phyloP scores from a whole-genome alignment of 306 rosid species.

The Urtica urens region DNA sequence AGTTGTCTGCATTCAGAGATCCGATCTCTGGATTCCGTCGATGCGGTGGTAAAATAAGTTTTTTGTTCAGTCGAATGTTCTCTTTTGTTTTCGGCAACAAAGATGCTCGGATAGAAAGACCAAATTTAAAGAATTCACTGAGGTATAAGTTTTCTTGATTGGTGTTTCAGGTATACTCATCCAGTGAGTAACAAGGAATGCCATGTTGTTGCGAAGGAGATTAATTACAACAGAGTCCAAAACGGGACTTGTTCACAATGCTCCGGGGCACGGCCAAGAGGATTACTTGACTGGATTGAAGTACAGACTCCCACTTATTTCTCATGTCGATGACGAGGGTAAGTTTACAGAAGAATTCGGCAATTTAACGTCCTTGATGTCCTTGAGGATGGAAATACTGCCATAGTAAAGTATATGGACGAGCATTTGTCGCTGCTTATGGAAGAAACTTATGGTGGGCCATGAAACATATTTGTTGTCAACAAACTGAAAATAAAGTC shows the following conservation, averaged over 20 bases:
- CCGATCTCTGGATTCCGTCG: too few species aligned
- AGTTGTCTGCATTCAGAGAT: too few species aligned
- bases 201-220: constrained; percentile 84
- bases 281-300: constrained; percentile 87
- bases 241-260: constrained; percentile 97
- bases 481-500: not conserved
- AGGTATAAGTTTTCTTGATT: constrained; percentile 13
- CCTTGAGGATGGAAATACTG: constrained; percentile 77
- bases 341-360: constrained; percentile 93
- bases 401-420: constrained; percentile 78
- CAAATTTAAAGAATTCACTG: too few species aligned
- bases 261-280: constrained; percentile 99
- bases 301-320: constrained; percentile 72
- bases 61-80: too few species aligned
- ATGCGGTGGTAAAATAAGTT: too few species aligned
- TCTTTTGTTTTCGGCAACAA: too few species aligned
- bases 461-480: constrained; percentile 1
- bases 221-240: constrained; percentile 90
- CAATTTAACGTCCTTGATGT: constrained; percentile 87
- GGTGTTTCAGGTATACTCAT: constrained; percentile 61
- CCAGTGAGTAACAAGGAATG: constrained; percentile 68
- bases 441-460: constrained; percentile 85
- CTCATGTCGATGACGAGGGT: constrained; percentile 87
- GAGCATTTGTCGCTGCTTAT: constrained; percentile 55
- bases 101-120: too few species aligned